phyloP scores from a whole-genome alignment of 2,329 filamentous ascomycete species.

The Cladosporium oxysporum region DNA sequence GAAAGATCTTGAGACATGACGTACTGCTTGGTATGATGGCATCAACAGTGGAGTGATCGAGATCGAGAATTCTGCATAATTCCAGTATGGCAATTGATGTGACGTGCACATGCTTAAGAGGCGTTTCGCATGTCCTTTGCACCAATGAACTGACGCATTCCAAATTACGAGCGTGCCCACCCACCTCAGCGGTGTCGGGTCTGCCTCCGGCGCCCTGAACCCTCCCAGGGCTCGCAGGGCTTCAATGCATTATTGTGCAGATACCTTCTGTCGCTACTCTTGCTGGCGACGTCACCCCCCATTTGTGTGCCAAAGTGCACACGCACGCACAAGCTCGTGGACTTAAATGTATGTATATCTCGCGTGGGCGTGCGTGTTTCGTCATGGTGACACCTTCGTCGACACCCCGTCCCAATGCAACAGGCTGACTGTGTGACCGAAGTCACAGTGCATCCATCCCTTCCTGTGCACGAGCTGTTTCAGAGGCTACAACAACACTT shows the following conservation, averaged over 20 bases:
- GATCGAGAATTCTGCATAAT: not conserved
- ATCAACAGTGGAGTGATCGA: not conserved
- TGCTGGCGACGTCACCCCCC: not conserved
- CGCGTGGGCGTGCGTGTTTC: no score
- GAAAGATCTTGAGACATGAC: not conserved
- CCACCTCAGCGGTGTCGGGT: no score
- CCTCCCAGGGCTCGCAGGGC: no score
- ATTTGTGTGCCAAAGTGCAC: not conserved
- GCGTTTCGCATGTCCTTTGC: not conserved
- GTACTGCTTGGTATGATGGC: not conserved
- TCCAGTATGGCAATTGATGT: not conserved
- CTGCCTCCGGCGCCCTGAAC: no score
- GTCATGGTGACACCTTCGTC: not conserved
- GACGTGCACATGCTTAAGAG: not conserved
- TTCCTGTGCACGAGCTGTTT: not conserved
- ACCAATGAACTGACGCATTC: no score
- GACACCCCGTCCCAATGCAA: not conserved
- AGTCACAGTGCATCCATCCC: not conserved
- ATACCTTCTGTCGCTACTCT: not conserved
- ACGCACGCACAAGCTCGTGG: no score
- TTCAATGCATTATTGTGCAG: not conserved
- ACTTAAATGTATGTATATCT: no score
- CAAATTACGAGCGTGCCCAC: no score
- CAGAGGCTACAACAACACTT: slow-evolving; percentile 5
- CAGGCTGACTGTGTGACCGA: not conserved